Evolutionary conservation across 2,329 filamentous ascomycete genomes (phyloP), one percentile per base, ranked within the genome.

Genomic region (Harringtonia aguacate): DNA sequence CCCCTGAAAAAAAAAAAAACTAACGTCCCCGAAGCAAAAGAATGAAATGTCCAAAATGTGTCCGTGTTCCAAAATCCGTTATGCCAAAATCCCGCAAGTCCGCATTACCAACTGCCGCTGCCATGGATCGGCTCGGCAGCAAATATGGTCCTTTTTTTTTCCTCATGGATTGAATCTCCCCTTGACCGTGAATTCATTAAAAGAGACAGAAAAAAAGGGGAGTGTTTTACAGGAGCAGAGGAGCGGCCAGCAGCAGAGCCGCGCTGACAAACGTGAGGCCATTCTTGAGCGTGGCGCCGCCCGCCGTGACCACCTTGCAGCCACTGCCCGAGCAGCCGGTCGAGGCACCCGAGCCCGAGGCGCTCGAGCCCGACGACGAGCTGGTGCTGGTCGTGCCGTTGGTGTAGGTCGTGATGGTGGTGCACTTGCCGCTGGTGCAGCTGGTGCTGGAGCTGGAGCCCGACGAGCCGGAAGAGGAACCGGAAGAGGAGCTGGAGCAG

Each of bases 271-370:
- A 14, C 15, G 44, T 40, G 39, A 51, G 33, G 37, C 46, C 41
- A 35, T 46, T 46, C 49, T 50, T 52, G 21, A 48, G 34, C n/a
- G 49, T 38, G 5, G 38, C 37, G 6, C 39, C 37, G 29, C 46
- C 48, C 15, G 46, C 48, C n/a, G 46, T 48, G n/a, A 50, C 48
- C 21, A 50, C 33, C 35, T 3, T 9, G 35, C 14, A 15, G 39
- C 28, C 24, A 30, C 30, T 24, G 20, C 22, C 22, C 20, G 20
- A 27, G 37, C 20, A 37, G 40, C 37, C 17, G 30, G 35, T n/a
- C n/a, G 15, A n/a, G 39, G 24, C 24, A 27, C 44, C 44, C 27
- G 31, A 30, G 43, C 22, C 13, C 14, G 24, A 5, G 17, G 24
- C 18, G 30, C 21, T 14, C 24, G 36, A 38, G 33, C 33, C 33